Base-by-base conservation (phyloP, 805 yeast species). In the Wickerhamomyces ciferrii region DNA sequence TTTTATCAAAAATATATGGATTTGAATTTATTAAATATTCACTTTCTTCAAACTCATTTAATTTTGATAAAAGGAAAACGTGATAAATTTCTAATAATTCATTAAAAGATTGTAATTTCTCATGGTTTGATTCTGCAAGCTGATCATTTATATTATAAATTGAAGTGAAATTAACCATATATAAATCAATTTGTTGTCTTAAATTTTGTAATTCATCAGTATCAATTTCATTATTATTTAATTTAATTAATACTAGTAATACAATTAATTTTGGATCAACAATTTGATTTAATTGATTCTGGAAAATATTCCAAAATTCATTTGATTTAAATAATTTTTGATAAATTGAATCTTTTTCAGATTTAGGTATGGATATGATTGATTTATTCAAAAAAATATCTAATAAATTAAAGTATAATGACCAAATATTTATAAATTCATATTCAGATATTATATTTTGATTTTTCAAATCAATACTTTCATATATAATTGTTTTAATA, bases 51-150 rank as follows among this genome's bases (percentile, higher is more conserved):
- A 43, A 41, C 8, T 45, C 51, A 2, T 52, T 56, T 8, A 56
- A 39, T 41, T 47, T 54, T 3, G 56, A 46, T 41, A 60, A 34
- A 2, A 60, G 19, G 19, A 52, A 55, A 2, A 50, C 47, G 39
- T 56, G 53, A 39, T 60, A 60, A 8, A 58, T 44, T 39, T 59
- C 61, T 11, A 56, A 18, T 3, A 60, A 41, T 19, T 60, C 60
- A 11, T 43, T 17, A 27, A 41, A 58, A 45, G 51, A 0, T 29
- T 42, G 19, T 37, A 48, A 24, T 43, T 44, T 8, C 42, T 25
- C 17, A 7, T 27, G 9, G 25, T 20, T 39, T n/a, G n/a, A n/a
- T n/a, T n/a, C n/a, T n/a, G n/a, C n/a, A n/a, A n/a, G n/a, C n/a
- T n/a, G n/a, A 7, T 27, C 31, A 27, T 27, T 14, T 8, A 27